These are phyloP conservation scores for Chrysoporthe cubensis DNA, from an alignment of 2,329 filamentous ascomycete species.

Conservation along the genomic window DNA sequence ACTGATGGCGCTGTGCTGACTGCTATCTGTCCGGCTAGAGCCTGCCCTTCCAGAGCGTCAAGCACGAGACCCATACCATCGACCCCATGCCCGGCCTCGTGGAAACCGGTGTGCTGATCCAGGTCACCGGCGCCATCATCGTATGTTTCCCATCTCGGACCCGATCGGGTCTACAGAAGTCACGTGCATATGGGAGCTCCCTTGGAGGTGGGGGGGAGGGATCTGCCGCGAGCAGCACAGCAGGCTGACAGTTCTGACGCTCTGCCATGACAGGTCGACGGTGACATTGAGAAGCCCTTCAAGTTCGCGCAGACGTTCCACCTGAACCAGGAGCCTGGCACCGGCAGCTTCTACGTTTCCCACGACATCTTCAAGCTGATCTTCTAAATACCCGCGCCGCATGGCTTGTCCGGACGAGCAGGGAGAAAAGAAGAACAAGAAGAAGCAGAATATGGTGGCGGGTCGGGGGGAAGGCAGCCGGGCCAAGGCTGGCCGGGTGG, in stretches of 20 bases:
- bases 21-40: conserved; percentile 44
- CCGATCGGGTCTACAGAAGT: not conserved
- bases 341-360: conserved; percentile 69
- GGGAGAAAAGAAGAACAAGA: not conserved
- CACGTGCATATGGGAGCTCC: not conserved
- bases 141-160: conserved; percentile 13
- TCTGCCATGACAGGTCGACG: conserved; percentile 63
- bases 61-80: conserved; percentile 66
- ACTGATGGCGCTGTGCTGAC: conserved; percentile 9
- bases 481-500: not conserved
- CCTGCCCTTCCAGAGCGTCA: conserved; percentile 69
- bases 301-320: conserved; percentile 75
- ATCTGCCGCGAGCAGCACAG: not conserved
- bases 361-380: conserved; percentile 77
- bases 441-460: not conserved
- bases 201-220: not conserved
- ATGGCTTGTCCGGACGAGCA: conserved; percentile 1
- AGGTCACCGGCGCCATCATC: conserved; percentile 61
- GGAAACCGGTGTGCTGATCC: conserved; percentile 64
- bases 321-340: conserved; percentile 58
- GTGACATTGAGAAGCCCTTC: conserved; percentile 68
- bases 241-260: conserved; percentile 8
- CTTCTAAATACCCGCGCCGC: conserved; percentile 45
- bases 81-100: conserved; percentile 69
- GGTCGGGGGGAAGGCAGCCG: not conserved